A percentile compares a stretch with the other conserved stretches of the same genome.
Evolutionary conservation across 768 basidiomycete genomes (phyloP).

Genomic region (Calocybe indica): DNA sequence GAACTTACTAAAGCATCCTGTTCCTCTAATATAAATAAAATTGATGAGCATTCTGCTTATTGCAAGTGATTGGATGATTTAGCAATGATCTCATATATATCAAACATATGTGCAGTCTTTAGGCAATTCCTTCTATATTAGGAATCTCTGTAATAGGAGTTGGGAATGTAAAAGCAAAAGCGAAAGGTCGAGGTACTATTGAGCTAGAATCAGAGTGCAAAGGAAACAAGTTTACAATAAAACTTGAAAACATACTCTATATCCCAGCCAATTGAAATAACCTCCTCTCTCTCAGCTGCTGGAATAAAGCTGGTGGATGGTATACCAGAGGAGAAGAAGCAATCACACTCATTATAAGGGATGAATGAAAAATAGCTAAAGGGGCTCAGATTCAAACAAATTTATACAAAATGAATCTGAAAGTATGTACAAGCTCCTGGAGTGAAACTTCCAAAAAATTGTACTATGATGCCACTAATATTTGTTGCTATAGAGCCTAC

Average conservation of each 20-base stretch:
- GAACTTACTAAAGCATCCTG: no score
- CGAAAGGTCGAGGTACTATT: background rate
- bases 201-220: background rate
- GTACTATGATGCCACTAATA: background rate
- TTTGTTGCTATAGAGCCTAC: background rate
- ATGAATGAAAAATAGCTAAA: background rate
- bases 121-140: background rate
- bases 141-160: background rate
- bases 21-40: background rate
- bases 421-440: background rate
- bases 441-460: background rate
- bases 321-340: background rate
- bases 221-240: background rate
- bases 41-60: background rate
- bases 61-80: constrained; percentile 6
- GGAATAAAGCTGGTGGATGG: constrained; percentile 4
- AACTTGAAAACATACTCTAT: background rate
- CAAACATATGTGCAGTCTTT: constrained; percentile 1
- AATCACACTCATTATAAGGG: background rate
- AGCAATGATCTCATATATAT: constrained; percentile 5
- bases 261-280: background rate
- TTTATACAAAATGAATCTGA: background rate
- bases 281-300: constrained; percentile 4
- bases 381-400: background rate
- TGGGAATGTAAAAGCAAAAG: background rate